These are phyloP conservation scores for Talaromyces atroroseus DNA, from an alignment of 2,329 filamentous ascomycete genomes.

Conservation along the genomic window DNA sequence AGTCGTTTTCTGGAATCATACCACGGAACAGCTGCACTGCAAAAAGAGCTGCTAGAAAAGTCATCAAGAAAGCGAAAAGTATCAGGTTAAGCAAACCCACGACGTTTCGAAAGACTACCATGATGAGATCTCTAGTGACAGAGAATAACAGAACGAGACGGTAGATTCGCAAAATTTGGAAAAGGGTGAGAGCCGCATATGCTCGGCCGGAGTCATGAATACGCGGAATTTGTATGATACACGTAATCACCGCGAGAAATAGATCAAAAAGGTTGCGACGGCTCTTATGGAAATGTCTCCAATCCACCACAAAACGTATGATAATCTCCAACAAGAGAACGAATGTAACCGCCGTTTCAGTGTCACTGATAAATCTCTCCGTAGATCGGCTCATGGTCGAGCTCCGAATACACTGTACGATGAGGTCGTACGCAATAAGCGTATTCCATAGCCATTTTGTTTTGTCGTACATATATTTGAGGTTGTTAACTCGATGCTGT, in stretches of 20 bases:
- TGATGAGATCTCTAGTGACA: constrained; percentile 79
- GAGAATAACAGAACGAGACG: constrained; percentile 84
- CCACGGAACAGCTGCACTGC: constrained; percentile 89
- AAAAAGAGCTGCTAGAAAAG: constrained; percentile 88
- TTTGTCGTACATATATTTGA: constrained; percentile 71
- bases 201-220: constrained; percentile 65
- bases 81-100: constrained; percentile 91
- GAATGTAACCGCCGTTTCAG: constrained; percentile 71
- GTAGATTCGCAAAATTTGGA: constrained; percentile 89
- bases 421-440: constrained; percentile 72
- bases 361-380: constrained; percentile 60
- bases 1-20: constrained; percentile 64
- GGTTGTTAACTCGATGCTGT: constrained; percentile 30
- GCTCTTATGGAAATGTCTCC: constrained; percentile 70
- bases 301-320: constrained; percentile 70
- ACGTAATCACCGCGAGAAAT: constrained; percentile 70
- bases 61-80: constrained; percentile 92
- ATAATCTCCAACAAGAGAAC: constrained; percentile 76
- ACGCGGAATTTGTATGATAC: constrained; percentile 75
- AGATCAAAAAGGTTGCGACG: constrained; percentile 77
- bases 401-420: constrained; percentile 72
- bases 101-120: constrained; percentile 81
- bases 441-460: constrained; percentile 72
- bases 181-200: constrained; percentile 86
- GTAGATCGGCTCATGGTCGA: constrained; percentile 63